Evolutionary conservation across 2,329 filamentous ascomycete genomes (phyloP).

Genomic region (Colletotrichum orbiculare): DNA sequence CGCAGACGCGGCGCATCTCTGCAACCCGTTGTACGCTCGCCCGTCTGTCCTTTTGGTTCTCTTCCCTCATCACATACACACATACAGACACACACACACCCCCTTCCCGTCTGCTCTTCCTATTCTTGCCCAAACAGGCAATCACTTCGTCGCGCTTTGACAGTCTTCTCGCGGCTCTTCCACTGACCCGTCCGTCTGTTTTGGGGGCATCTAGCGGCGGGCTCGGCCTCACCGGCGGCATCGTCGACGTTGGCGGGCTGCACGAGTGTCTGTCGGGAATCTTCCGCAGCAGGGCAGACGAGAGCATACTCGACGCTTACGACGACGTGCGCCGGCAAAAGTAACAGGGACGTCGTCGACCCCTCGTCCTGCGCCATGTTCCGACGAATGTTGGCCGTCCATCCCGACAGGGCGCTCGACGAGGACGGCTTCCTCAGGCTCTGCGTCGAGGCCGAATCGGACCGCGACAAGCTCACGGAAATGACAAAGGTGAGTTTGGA

Average conservation of each 20-base stretch:
- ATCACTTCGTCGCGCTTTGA: too few relatives aligned
- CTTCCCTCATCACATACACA: too few relatives aligned
- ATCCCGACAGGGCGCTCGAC: slow-evolving; percentile 46
- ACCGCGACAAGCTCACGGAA: slow-evolving; percentile 45
- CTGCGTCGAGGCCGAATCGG: slow-evolving; percentile 48
- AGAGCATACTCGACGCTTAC: slow-evolving; percentile 55
- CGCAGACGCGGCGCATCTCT: slow-evolving; percentile 70
- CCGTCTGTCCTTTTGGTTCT: too few relatives aligned
- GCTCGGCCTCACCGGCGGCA: slow-evolving; percentile 71
- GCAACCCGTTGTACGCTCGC: slow-evolving; percentile 54
- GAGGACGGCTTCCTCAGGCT: slow-evolving; percentile 48
- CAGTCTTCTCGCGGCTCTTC: background rate
- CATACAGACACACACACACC: too few relatives aligned
- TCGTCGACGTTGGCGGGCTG: slow-evolving; percentile 70
- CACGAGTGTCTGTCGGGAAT: slow-evolving; percentile 65
- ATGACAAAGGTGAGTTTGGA: slow-evolving; percentile 49
- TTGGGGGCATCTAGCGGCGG: slow-evolving; percentile 54
- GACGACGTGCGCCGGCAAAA: slow-evolving; percentile 56
- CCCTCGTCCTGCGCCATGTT: slow-evolving; percentile 56
- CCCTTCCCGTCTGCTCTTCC: too few relatives aligned
- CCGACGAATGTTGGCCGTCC: slow-evolving; percentile 50
- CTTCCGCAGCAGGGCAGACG: slow-evolving; percentile 53
- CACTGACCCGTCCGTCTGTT: background rate
- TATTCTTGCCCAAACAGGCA: too few relatives aligned
- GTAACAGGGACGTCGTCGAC: slow-evolving; percentile 55